Conservation (phyloP, 2,329 filamentous ascomycete species). For the Cercospora beticola region DNA sequence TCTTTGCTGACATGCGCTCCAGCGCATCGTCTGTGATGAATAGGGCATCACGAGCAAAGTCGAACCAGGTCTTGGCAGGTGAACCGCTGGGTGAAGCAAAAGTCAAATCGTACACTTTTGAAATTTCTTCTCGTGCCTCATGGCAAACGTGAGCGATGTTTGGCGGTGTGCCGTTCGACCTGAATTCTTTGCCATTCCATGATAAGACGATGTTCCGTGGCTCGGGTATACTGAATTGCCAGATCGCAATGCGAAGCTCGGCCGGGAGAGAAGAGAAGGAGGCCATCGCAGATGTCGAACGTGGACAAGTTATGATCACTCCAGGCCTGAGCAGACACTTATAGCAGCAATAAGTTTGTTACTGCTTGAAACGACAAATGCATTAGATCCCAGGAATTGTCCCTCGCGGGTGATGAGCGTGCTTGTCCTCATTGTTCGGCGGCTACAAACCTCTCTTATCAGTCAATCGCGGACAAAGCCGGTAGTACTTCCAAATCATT, state of each 20-base stretch:
- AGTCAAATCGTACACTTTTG: constrained; percentile 15
- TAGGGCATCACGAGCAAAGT: constrained; percentile 14
- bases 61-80: constrained; percentile 16
- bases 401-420: background rate
- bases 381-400: background rate
- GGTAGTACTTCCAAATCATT: background rate
- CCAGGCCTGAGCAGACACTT: background rate
- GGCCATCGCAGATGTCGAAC: too few species aligned
- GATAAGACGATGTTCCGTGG: constrained; percentile 20
- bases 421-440: background rate
- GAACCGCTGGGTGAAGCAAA: constrained; percentile 10
- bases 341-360: background rate
- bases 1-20: background rate
- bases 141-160: constrained; percentile 20
- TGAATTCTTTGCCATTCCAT: constrained; percentile 17
- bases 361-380: background rate
- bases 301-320: too few species aligned
- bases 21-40: constrained; percentile 19
- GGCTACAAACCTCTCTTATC: background rate
- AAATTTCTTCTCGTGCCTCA: constrained; percentile 17
- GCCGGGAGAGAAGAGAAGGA: constrained; percentile 20
- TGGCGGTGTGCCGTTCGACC: constrained; percentile 14
- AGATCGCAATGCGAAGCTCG: constrained; percentile 21
- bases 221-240: constrained; percentile 20
- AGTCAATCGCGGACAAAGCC: background rate